These are phyloP conservation scores for Podila epicladia DNA, from an alignment of 192 early-diverging fungal species.

Conservation along the genomic window DNA sequence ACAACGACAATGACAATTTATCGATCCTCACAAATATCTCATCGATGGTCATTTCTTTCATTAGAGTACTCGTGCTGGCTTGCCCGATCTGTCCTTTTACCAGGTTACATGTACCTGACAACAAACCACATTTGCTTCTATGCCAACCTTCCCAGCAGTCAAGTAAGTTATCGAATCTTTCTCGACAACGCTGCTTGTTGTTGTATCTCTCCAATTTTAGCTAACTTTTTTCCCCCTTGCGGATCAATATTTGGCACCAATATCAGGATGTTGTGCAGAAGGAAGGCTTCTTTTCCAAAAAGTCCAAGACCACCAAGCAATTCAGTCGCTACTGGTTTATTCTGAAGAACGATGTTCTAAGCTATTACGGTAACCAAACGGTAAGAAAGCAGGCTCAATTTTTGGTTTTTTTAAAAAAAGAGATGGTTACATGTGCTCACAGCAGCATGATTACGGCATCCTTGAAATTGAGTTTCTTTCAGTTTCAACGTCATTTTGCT, in stretches of 20 bases:
- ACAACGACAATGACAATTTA: neutral
- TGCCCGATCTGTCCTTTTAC: conserved; percentile 68
- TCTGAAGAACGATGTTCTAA: conserved; percentile 66
- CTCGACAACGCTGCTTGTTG: too few species aligned
- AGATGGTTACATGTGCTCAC: neutral
- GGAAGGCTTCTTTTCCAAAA: conserved; percentile 60
- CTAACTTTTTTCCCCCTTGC: neutral
- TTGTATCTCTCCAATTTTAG: too few species aligned
- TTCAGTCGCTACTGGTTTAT: conserved; percentile 69
- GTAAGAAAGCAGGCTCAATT: conserved; percentile 24
- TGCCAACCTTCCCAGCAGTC: conserved; percentile 62
- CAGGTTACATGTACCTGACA: conserved; percentile 72
- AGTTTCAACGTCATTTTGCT: neutral
- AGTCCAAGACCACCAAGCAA: conserved; percentile 39
- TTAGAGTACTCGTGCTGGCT: conserved; percentile 75
- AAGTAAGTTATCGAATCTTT: conserved; percentile 36
- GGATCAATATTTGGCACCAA: too few species aligned
- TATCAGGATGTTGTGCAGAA: conserved; percentile 61
- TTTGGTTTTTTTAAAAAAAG: neutral
- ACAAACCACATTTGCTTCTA: conserved; percentile 73
- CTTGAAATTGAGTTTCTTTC: neutral
- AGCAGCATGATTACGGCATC: too few species aligned
- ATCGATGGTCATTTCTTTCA: neutral
- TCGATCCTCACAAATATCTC: neutral
- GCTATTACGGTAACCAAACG: conserved; percentile 62